Evolutionary conservation across 2,329 filamentous ascomycete genomes (phyloP).

Genomic region (Clonostachys chloroleuca): DNA sequence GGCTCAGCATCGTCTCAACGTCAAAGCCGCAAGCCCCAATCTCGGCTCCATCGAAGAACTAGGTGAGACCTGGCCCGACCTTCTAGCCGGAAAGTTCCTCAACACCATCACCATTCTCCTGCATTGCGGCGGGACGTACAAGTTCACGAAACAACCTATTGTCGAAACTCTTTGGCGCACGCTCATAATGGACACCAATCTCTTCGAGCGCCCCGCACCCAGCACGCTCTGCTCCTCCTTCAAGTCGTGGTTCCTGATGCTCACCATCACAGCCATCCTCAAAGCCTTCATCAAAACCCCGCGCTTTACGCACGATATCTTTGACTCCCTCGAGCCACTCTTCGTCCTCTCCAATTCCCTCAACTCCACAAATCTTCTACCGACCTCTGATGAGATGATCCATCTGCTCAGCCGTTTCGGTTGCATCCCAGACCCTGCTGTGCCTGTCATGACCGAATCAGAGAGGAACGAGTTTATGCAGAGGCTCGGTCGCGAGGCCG

Average conservation of each 20-base stretch:
- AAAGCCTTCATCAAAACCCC: neutral
- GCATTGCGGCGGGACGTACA: constrained; percentile 11
- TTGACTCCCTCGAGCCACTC: constrained; percentile 9
- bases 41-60: constrained; percentile 9
- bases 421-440: constrained; percentile 2
- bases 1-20: constrained; percentile 2
- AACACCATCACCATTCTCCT: constrained; percentile 10
- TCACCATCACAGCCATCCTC: constrained; percentile 7
- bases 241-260: constrained; percentile 8
- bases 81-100: constrained; percentile 1
- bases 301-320: constrained; percentile 8
- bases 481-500: constrained; percentile 2
- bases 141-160: constrained; percentile 10
- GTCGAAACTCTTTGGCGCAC: constrained; percentile 18
- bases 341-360: constrained; percentile 11
- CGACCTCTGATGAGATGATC: constrained; percentile 7
- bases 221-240: constrained; percentile 6
- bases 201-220: constrained; percentile 9
- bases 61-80: constrained; percentile 2
- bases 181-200: constrained; percentile 14
- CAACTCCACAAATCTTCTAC: constrained; percentile 9
- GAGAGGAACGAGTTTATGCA: constrained; percentile 3
- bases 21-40: constrained; percentile 8
- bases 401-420: constrained; percentile 8
- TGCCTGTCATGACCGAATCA: constrained; percentile 4